phyloP scores from a whole-genome alignment of 352 stramenopile genomes.

The Pythium grandisporangium region DNA sequence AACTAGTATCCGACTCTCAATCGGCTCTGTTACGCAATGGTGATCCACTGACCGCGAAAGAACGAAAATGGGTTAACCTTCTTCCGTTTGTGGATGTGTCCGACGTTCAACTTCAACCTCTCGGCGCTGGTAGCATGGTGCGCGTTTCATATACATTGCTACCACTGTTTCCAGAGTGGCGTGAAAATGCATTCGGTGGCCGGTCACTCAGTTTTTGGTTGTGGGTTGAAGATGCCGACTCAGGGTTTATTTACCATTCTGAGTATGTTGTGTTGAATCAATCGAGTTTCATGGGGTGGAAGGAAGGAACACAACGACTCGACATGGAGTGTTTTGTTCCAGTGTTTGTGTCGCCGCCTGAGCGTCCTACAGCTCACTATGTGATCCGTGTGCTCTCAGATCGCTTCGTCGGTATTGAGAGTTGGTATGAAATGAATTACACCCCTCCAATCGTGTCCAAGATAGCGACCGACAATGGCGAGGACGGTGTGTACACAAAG shows the following conservation, averaged over 20 bases:
- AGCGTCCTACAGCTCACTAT: conserved; percentile 84
- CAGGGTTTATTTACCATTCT: conserved; percentile 91
- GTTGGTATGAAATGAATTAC: conserved; percentile 69
- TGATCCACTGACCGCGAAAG: conserved; percentile 33
- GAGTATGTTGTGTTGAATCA: conserved; percentile 87
- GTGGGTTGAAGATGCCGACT: conserved; percentile 95
- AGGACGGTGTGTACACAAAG: conserved; percentile 70
- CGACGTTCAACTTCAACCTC: conserved; percentile 86
- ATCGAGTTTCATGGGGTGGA: conserved; percentile 58
- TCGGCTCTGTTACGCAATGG: not conserved
- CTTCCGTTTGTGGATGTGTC: conserved; percentile 64
- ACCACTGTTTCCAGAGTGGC: conserved; percentile 67
- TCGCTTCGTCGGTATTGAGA: conserved; percentile 94
- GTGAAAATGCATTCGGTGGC: conserved; percentile 41
- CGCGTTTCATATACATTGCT: conserved; percentile 78
- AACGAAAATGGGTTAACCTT: conserved; percentile 56
- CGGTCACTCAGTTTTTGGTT: conserved; percentile 90
- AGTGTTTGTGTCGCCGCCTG: conserved; percentile 90
- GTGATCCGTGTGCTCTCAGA: conserved; percentile 94
- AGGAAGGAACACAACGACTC: conserved; percentile 50
- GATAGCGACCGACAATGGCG: conserved; percentile 30
- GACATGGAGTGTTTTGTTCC: conserved; percentile 95
- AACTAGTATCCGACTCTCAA: no score
- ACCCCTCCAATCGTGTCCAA: conserved; percentile 27
- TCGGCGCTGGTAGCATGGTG: conserved; percentile 94